phyloP scores from a whole-genome alignment of 208 protist genomes.

The Lotmaria passim region DNA sequence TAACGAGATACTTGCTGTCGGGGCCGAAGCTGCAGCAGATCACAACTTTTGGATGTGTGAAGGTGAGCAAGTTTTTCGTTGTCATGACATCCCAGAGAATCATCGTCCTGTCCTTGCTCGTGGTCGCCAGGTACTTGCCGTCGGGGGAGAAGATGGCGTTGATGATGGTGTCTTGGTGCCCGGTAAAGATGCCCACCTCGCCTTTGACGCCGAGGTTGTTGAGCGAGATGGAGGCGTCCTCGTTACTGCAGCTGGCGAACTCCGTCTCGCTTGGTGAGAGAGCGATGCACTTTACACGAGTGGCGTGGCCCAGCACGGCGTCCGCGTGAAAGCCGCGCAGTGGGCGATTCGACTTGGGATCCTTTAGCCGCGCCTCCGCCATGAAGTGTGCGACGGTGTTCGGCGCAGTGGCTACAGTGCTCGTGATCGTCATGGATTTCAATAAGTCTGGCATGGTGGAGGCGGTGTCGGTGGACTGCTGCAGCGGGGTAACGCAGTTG shows the following conservation, averaged over 20 bases:
- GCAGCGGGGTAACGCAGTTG: background rate
- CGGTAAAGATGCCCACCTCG: constrained; percentile 88
- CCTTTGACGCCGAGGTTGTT: constrained; percentile 51
- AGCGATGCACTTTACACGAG: constrained; percentile 86
- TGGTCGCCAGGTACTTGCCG: constrained; percentile 88
- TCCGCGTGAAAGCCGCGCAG: constrained; percentile 43
- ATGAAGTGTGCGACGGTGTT: constrained; percentile 44
- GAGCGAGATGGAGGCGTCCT: constrained; percentile 80
- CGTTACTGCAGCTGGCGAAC: constrained; percentile 84
- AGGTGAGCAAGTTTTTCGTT: constrained; percentile 72
- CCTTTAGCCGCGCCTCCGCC: background rate
- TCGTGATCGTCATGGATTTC: constrained; percentile 38
- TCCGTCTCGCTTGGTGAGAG: constrained; percentile 70
- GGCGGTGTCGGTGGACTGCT: constrained; percentile 1
- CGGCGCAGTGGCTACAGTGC: constrained; percentile 30
- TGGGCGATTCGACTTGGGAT: constrained; percentile 20
- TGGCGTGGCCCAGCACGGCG: constrained; percentile 71
- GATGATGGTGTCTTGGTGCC: constrained; percentile 87
- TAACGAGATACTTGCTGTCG: constrained; percentile 83
- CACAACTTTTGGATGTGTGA: constrained; percentile 83
- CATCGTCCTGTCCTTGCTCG: constrained; percentile 87
- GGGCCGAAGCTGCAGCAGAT: constrained; percentile 91
- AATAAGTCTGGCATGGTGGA: background rate
- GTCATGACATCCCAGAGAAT: constrained; percentile 91
- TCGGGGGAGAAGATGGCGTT: constrained; percentile 82